Base-by-base conservation (phyloP, 2,329 filamentous ascomycete genomes). In the Aspergillus sp. region DNA sequence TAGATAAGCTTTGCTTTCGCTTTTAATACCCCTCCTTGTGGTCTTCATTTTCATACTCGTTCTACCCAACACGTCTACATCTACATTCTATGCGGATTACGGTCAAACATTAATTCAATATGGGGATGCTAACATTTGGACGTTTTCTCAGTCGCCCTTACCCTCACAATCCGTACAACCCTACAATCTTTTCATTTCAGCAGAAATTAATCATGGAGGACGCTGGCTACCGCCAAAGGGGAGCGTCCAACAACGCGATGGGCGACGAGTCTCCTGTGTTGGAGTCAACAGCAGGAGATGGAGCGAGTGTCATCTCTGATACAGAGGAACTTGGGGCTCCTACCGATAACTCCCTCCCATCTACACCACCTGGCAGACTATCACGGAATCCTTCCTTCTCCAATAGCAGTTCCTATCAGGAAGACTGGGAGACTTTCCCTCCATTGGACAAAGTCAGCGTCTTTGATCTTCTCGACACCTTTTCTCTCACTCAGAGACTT, bases 381-480 rank as follows among this genome's bases (percentile, higher is more conserved):
- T 94, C 90, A 6, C 81, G 90, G 46, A 85, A 86, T 43, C 76
- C 79, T 11, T 95, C 90, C 11, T 90, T 90, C 65, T 90, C 88
- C n/a, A 83, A 81, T 39, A 89, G 83, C 66, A 89, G 84, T 64
- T 85, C 82, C n/a, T 89, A 89, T 58, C 87, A 93, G 45, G 88
- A 93, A 56, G 89, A 91, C 62, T 93, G 88, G 79, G 89, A 95
- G 50, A 76, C 82, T 19, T 86, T 94, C 49, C 88, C 90, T 7
- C 90, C 91, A 1, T 74, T 96, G 26, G 93, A 98, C 65, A 86
- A 89, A 40, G 75, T 98, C 42, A 90, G 87, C 33, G 82, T 97
- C 45, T 89, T 98, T 58, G 93, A 98, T 62, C 77, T 98, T 39
- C 79, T 98, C 53, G 91, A 96, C 69, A 97, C 96, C 64, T 69